Evolutionary conservation across 768 basidiomycete genomes (phyloP).

Genomic region (Trametes villosa): DNA sequence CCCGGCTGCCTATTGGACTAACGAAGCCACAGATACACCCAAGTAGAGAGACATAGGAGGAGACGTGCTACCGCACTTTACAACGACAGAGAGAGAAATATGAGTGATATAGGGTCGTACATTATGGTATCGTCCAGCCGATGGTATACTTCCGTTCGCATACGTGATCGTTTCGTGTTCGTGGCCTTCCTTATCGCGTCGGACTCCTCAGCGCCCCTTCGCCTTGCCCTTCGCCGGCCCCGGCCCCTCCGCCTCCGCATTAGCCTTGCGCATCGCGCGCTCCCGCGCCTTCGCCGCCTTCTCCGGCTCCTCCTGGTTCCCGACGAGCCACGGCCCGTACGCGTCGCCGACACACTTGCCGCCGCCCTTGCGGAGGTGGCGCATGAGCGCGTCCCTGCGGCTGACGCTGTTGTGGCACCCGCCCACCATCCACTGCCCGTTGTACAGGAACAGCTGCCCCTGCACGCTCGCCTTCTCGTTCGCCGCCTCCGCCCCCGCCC

Average conservation of each 20-base stretch:
- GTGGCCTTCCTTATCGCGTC: background rate
- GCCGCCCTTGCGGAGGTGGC: constrained; percentile 16
- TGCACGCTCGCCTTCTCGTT: background rate
- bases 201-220: background rate
- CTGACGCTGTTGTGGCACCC: constrained; percentile 23
- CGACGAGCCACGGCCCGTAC: background rate
- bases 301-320: background rate
- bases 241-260: too few relatives aligned
- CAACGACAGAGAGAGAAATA: too few relatives aligned
- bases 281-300: background rate
- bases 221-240: too few relatives aligned
- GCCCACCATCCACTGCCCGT: constrained; percentile 24
- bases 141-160: too few relatives aligned
- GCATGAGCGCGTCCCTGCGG: constrained; percentile 23
- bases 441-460: constrained; percentile 4
- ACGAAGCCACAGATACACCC: too few relatives aligned
- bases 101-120: background rate
- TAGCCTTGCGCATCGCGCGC: too few relatives aligned
- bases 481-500: background rate
- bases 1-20: too few relatives aligned
- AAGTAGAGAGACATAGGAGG: background rate
- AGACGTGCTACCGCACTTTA: too few relatives aligned
- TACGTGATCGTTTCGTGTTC: too few relatives aligned
- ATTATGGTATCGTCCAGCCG: background rate
- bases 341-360: background rate